These are phyloP conservation scores for Colletotrichum sp. DNA, from an alignment of 2,329 filamentous ascomycete species.

Conservation along the genomic window DNA sequence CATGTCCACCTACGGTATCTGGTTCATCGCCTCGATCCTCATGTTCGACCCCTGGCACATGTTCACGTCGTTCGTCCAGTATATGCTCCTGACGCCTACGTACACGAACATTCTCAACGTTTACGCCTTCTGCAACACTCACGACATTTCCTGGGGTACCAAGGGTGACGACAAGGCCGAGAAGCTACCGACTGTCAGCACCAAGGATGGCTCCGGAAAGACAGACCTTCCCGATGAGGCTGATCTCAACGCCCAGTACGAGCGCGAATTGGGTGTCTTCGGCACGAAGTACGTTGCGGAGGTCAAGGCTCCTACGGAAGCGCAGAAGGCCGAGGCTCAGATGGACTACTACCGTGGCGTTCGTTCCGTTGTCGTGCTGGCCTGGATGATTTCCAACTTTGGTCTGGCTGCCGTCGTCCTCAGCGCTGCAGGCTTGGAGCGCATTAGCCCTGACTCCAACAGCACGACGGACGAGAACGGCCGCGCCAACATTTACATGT, in stretches of 20 bases:
- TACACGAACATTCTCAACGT: slow-evolving; percentile 99
- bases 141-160: slow-evolving; percentile 97
- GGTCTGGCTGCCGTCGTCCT: slow-evolving; percentile 85
- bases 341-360: slow-evolving; percentile 99
- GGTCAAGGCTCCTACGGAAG: slow-evolving; percentile 61
- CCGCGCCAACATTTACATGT: slow-evolving; percentile 82
- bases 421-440: slow-evolving; percentile 81
- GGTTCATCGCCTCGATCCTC: slow-evolving; percentile 87
- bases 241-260: slow-evolving; percentile 94
- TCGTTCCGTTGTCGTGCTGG: slow-evolving; percentile 86
- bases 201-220: slow-evolving; percentile 89
- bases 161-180: slow-evolving; percentile 97
- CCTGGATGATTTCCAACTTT: slow-evolving; percentile 98
- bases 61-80: slow-evolving; percentile 94
- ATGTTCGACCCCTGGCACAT: slow-evolving; percentile 99
- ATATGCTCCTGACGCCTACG: slow-evolving; percentile 91
- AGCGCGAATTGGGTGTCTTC: slow-evolving; percentile 80
- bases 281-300: slow-evolving; percentile 75
- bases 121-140: slow-evolving; percentile 98
- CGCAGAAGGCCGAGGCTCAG: slow-evolving; percentile 76
- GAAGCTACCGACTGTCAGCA: slow-evolving; percentile 84
- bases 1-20: slow-evolving; percentile 90
- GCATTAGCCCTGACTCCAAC: slow-evolving; percentile 54
- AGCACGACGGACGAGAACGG: slow-evolving; percentile 49
- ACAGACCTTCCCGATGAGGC: slow-evolving; percentile 95